These are phyloP conservation scores for Penicillium atrosanguineum DNA, from an alignment of 495 filamentous ascomycete species.

Conservation along the genomic window DNA sequence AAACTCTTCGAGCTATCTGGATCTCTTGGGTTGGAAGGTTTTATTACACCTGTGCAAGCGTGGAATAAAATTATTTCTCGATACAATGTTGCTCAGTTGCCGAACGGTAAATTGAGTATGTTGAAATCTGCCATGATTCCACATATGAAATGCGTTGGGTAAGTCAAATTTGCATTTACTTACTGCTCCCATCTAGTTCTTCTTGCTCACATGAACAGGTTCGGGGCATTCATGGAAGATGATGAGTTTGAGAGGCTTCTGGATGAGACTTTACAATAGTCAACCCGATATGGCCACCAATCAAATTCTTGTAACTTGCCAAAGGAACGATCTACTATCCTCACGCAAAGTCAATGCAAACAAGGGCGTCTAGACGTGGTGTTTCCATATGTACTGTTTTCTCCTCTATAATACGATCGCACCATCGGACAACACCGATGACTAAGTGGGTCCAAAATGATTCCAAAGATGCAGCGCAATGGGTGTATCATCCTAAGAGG, in stretches of 20 bases:
- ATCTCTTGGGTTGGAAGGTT: conserved; percentile 10
- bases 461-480: too few species aligned
- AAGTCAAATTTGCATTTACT: background rate
- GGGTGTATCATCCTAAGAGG: too few species aligned
- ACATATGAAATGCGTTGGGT: conserved; percentile 21
- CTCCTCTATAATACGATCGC: too few species aligned
- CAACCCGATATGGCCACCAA: too few species aligned
- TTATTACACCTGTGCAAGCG: conserved; percentile 19
- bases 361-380: too few species aligned
- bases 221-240: conserved; percentile 15
- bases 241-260: conserved; percentile 11
- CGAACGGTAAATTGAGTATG: background rate
- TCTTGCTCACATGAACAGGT: conserved; percentile 6
- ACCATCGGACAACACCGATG: too few species aligned
- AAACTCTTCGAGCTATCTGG: conserved; percentile 16
- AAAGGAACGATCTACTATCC: too few species aligned
- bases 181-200: too few species aligned
- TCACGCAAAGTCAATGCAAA: too few species aligned
- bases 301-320: too few species aligned
- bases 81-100: background rate
- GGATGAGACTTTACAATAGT: background rate
- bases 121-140: conserved; percentile 11
- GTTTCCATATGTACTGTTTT: too few species aligned
- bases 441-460: too few species aligned
- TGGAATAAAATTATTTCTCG: conserved; percentile 16